Conservation (phyloP, 345 rosid species). For the Murraya paniculata region DNA sequence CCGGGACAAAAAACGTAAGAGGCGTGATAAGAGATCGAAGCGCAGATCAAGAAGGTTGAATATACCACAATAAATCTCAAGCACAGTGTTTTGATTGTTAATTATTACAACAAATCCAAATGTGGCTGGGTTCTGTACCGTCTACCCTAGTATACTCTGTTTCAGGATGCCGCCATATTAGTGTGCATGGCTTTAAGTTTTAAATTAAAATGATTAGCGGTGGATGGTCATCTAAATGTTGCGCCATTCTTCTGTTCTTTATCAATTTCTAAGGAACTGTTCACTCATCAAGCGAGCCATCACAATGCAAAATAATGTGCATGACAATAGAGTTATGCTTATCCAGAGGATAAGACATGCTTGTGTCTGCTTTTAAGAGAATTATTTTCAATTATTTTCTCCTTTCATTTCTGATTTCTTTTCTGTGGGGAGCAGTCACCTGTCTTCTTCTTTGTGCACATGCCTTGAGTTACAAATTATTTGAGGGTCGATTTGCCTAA, state of each 20-base stretch:
- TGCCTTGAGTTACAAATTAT: not conserved
- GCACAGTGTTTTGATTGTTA: not conserved
- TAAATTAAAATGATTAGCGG: not conserved
- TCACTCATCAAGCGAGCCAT: not conserved
- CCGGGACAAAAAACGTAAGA: conserved; percentile 70
- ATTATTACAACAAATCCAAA: not conserved
- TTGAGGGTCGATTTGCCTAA: not conserved
- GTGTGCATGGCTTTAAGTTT: not conserved
- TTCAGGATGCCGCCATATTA: not conserved
- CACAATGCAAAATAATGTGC: not conserved
- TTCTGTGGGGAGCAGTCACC: not conserved
- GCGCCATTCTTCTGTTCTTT: not conserved
- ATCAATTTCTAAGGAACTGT: not conserved
- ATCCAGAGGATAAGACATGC: not conserved
- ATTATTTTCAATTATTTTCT: not conserved
- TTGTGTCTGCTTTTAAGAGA: not conserved
- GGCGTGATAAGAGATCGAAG: conserved; percentile 65
- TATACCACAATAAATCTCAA: not conserved
- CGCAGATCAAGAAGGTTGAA: conserved; percentile 76
- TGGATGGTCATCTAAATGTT: not conserved
- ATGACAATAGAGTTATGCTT: not conserved
- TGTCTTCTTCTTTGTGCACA: not conserved
- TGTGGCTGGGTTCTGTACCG: not conserved
- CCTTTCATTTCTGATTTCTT: not conserved
- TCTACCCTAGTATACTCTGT: not conserved